phyloP scores from a whole-genome alignment of 139 green algal species.

The Chlamydomonas applanata region DNA sequence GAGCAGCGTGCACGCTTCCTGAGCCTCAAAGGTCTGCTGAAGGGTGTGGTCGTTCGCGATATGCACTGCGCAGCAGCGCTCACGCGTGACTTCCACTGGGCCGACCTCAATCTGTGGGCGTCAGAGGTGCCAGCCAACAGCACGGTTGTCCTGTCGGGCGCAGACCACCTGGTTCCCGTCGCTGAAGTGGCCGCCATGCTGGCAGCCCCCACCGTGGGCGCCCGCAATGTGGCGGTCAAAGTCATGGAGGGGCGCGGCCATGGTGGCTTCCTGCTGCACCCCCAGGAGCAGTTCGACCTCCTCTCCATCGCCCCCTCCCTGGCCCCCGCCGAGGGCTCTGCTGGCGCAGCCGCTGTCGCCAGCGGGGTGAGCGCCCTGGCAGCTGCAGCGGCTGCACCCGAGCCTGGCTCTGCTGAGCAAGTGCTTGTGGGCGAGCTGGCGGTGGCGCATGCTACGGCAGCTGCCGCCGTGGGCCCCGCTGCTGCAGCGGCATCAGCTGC shows the following conservation, averaged over 20 bases:
- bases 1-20: not conserved
- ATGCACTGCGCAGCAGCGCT: slow-evolving; percentile 28
- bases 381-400: no score
- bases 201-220: not conserved
- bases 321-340: no score
- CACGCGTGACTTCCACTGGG: slow-evolving; percentile 27
- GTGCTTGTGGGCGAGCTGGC: no score
- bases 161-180: slow-evolving; percentile 39
- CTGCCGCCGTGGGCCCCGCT: no score
- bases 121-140: slow-evolving; percentile 20
- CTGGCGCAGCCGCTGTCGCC: no score
- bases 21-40: not conserved
- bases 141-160: slow-evolving; percentile 25
- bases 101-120: slow-evolving; percentile 38
- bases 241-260: slow-evolving; percentile 14
- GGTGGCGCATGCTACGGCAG: no score
- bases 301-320: not conserved
- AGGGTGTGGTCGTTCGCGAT: slow-evolving; percentile 27
- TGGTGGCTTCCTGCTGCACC: slow-evolving; percentile 29
- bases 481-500: no score
- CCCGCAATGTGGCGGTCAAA: not conserved
- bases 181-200: slow-evolving; percentile 21
- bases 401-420: no score
- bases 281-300: slow-evolving; percentile 4
- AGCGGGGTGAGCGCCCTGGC: no score